Evolutionary conservation across 139 green algal genomes (phyloP), one percentile per base, ranked within the genome.

Genomic region (Coccomyxa sp.): DNA sequence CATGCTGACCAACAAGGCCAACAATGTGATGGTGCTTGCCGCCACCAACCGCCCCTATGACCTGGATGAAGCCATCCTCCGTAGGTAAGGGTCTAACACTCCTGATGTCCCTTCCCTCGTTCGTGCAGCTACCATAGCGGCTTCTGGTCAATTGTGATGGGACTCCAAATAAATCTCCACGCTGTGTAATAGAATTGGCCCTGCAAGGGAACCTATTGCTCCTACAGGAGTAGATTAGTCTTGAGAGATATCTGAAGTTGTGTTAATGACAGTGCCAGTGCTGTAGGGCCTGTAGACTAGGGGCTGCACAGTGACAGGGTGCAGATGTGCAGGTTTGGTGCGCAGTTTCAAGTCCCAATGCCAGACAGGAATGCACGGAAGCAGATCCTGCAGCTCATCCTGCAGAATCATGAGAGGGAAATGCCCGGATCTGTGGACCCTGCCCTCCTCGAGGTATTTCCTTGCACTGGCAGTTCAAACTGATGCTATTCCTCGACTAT

Each of bases 31-130:
- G 44, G 90, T 97, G 38, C 91, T 98, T 84, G 95, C 89, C 0
- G 95, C 95, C 16, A 98, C 95, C 38, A 98, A 99, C 85, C 88
- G 90, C n/a, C 83, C 83, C 6, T 82, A 78, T 55, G 80, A 87
- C 27, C 85, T 95, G n/a, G 90, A 97, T 78, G 87, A 92, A 34
- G 91, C 91, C 0, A 87, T 95, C 24, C 82, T 95, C 55, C 79
- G 92, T 55, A 81, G 92, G 54, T 91, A 34, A 36, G 18, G 24
- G 34, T 8, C 24, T 10, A 18, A 12, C 16, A 12, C 8, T 29
- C 14, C 64, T 12, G 16, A 7, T 41, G 34, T 34, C 29, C 33
- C 33, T 7, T 74, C 31, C 22, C 8, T 74, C 34, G 24, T 9
- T 10, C 71, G 55, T 76, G 69, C 69, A 74, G 29, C 33, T 39